phyloP scores from a whole-genome alignment of 208 protist genomes.

The Trypanosoma mega region DNA sequence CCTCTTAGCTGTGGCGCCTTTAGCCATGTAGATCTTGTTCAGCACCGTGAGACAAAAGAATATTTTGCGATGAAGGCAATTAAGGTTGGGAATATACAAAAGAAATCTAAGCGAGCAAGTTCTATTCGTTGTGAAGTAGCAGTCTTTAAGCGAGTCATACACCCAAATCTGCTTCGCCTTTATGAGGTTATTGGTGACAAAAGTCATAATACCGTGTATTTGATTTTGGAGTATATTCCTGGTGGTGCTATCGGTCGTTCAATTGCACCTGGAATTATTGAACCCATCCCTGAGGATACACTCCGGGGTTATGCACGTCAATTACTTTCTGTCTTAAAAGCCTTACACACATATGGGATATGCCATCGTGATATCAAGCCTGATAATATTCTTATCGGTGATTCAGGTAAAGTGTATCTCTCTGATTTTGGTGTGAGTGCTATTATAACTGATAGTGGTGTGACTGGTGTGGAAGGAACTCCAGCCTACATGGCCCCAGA shows the following conservation, averaged over 20 bases:
- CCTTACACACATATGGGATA: slow-evolving; percentile 39
- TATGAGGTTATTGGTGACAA: slow-evolving; percentile 92
- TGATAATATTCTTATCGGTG: slow-evolving; percentile 56
- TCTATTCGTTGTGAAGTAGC: slow-evolving; percentile 55
- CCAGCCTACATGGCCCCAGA: slow-evolving; percentile 63
- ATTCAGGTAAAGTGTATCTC: slow-evolving; percentile 29
- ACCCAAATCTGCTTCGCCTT: slow-evolving; percentile 84
- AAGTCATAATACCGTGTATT: slow-evolving; percentile 59
- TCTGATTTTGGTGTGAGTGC: slow-evolving; percentile 57
- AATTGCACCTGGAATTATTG: slow-evolving; percentile 23
- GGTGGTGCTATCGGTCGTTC: slow-evolving; percentile 34
- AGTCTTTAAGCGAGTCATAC: slow-evolving; percentile 86
- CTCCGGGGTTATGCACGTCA: slow-evolving; percentile 27
- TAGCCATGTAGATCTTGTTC: slow-evolving; percentile 94
- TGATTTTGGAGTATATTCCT: slow-evolving; percentile 76
- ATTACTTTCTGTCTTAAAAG: slow-evolving; percentile 38
- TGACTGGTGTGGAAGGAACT: slow-evolving; percentile 46
- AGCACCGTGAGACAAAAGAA: slow-evolving; percentile 50
- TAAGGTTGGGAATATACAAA: slow-evolving; percentile 16
- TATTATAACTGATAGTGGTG: slow-evolving; percentile 26
- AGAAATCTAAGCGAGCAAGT: slow-evolving; percentile 3
- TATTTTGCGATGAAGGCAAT: slow-evolving; percentile 70
- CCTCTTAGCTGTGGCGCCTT: slow-evolving; percentile 93
- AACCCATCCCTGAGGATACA: slow-evolving; percentile 26
- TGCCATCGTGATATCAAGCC: slow-evolving; percentile 65